Conservation (phyloP, 495 filamentous ascomycete species). For the Paragyromitra xinjiangensis region DNA sequence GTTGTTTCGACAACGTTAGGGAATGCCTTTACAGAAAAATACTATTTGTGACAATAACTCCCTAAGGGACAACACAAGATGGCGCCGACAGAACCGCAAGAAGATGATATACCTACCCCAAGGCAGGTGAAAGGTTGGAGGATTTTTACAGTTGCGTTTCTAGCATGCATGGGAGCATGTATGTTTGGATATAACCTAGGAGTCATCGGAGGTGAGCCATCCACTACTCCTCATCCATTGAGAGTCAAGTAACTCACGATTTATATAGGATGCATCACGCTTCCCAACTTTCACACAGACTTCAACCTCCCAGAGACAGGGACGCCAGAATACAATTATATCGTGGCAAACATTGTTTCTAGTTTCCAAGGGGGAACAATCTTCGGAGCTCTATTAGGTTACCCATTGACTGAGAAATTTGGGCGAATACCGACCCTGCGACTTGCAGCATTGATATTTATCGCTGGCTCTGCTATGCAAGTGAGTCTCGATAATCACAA, state of each 20-base stretch:
- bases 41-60: neutral
- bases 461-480: conserved; percentile 39
- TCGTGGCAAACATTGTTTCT: conserved; percentile 62
- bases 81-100: conserved; percentile 28
- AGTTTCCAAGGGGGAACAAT: conserved; percentile 61
- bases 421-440: conserved; percentile 57
- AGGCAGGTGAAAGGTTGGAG: conserved; percentile 28
- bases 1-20: conserved; percentile 20
- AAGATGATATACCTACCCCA: conserved; percentile 33
- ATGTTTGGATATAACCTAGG: conserved; percentile 49
- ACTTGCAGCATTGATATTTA: conserved; percentile 35
- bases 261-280: conserved; percentile 56
- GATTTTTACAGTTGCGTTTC: conserved; percentile 24
- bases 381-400: conserved; percentile 60
- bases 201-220: conserved; percentile 40
- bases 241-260: neutral
- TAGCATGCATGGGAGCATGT: conserved; percentile 42
- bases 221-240: neutral
- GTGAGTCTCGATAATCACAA: conserved; percentile 4
- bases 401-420: conserved; percentile 59
- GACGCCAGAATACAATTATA: conserved; percentile 56
- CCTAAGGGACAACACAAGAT: conserved; percentile 7
- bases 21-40: conserved; percentile 15
- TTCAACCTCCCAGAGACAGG: conserved; percentile 55
- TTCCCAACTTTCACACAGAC: conserved; percentile 62